Base-by-base conservation (phyloP, 768 basidiomycete genomes). In the Hemileccinum impolitum region DNA sequence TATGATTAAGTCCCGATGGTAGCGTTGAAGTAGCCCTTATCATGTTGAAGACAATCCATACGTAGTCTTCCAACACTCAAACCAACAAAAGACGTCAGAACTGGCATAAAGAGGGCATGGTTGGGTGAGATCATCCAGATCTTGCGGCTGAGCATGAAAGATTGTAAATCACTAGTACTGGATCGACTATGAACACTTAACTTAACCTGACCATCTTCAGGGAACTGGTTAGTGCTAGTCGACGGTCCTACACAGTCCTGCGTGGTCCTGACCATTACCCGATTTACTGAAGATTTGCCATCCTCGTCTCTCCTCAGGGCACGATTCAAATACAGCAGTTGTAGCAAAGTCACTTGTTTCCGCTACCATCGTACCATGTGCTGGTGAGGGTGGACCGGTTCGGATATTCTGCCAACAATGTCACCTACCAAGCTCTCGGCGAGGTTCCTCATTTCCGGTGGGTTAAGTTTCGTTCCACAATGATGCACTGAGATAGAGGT, bases 321-420 rank as follows among this genome's bases (percentile, higher is more conserved):
- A 60, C 12, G 51, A 66, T 45, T 43, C 66, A 14, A 63, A 62
- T 12, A 48, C 56, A 18, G 62, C 69, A 3, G 50, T 68, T 42
- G 31, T 75, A 25, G 62, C 58, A 36, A 54, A 45, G 15, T 69
- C 57, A 37, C 47, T 45, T 7, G 37, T 56, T 19, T 65, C 60
- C 1, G 46, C 37, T n/a, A n/a, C n/a, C 34, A 42, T 47, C 7
- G 54, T 52, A 80, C 64, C 75, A 80, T 48, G 70, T 84, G 35
- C 58, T 84, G 14, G 70, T 85, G 48, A 71, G 70, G 45, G 77
- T 86, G 4, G 83, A 85, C 48, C 75, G 79, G 15, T 86, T 87
- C 58, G 85, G 85, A 4, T 87, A 82, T 62, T 84, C 82, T 25
- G 76, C 84, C 36, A 87, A 87, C 61, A 87, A 87, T 56, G 53